Conservation (phyloP, 768 basidiomycete genomes). For the Panellus pusillus region DNA sequence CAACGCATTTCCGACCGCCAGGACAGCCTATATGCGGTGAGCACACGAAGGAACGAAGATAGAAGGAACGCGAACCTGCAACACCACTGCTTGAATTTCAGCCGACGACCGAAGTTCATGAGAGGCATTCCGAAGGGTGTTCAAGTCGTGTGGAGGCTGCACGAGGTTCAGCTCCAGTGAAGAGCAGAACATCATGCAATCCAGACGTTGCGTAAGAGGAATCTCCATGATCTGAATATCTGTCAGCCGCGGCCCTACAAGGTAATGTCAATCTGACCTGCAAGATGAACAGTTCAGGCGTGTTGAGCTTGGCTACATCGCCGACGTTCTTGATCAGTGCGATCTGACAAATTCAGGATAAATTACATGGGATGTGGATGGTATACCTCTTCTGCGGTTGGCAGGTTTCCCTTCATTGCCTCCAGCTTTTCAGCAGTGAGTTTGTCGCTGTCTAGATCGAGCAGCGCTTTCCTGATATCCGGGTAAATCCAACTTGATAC, state of each 20-base stretch:
- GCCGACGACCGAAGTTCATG: slow-evolving; percentile 64
- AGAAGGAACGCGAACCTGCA: slow-evolving; percentile 50
- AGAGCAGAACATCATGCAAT: slow-evolving; percentile 83
- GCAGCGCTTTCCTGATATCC: slow-evolving; percentile 68
- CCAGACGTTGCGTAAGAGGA: slow-evolving; percentile 70
- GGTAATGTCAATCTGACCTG: slow-evolving; percentile 48
- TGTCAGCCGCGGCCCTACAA: background rate
- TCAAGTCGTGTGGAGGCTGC: slow-evolving; percentile 81
- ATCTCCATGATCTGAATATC: slow-evolving; percentile 67
- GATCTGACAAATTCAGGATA: slow-evolving; percentile 39
- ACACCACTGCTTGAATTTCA: slow-evolving; percentile 64
- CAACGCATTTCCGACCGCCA: slow-evolving; percentile 78
- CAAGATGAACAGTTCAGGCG: slow-evolving; percentile 81
- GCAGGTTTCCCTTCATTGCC: slow-evolving; percentile 71
- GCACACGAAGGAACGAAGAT: background rate
- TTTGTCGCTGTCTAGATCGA: slow-evolving; percentile 68
- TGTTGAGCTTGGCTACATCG: slow-evolving; percentile 71
- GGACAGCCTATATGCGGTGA: slow-evolving; percentile 51
- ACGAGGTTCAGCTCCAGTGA: slow-evolving; percentile 80
- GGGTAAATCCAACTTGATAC: slow-evolving; percentile 65
- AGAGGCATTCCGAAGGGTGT: slow-evolving; percentile 68
- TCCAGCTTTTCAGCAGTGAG: slow-evolving; percentile 76
- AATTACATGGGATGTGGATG: background rate
- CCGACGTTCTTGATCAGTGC: slow-evolving; percentile 67
- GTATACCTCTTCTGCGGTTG: slow-evolving; percentile 78